Evolutionary conservation across 139 green algal genomes (phyloP).

Genomic region (Asterochloris erici): DNA sequence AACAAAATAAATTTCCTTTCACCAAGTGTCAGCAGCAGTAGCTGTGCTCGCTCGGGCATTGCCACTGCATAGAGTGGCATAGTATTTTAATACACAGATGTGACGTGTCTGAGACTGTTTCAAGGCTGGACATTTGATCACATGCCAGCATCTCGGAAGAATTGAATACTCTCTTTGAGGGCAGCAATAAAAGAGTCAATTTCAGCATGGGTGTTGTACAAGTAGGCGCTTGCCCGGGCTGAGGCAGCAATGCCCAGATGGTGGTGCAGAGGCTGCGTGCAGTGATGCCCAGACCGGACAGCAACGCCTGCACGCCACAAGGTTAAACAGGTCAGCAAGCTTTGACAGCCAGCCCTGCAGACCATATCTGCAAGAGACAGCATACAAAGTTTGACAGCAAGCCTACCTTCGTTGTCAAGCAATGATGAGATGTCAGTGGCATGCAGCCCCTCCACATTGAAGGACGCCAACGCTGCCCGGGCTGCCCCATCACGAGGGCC

Average conservation of each 20-base stretch:
- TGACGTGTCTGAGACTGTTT: too few relatives aligned
- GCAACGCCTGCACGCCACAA: conserved; percentile 67
- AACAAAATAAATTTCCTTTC: too few relatives aligned
- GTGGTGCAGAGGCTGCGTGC: conserved; percentile 93
- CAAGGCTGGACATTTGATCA: background rate
- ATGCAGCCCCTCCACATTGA: conserved; percentile 96
- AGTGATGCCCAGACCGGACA: conserved; percentile 94
- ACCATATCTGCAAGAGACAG: background rate
- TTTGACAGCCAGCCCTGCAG: background rate
- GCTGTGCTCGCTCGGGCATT: too few relatives aligned
- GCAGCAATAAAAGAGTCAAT: conserved; percentile 86
- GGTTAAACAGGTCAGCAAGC: background rate
- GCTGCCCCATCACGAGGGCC: conserved; percentile 65
- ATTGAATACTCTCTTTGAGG: conserved; percentile 80
- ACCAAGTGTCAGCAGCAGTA: too few relatives aligned
- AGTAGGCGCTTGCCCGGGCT: conserved; percentile 83
- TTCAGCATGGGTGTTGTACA: conserved; percentile 94
- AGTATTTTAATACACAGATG: too few relatives aligned
- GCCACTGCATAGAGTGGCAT: too few relatives aligned
- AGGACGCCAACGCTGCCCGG: conserved; percentile 82
- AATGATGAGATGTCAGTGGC: conserved; percentile 93
- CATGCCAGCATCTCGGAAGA: conserved; percentile 60
- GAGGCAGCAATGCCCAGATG: conserved; percentile 78
- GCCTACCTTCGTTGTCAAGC: conserved; percentile 64
- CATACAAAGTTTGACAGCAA: background rate